Percentiles rank a stretch among this genome's conserved stretches.
These are phyloP conservation scores for Mortierella sp. DNA, from an alignment of 371 early-diverging fungal genomes.

Conservation along the genomic window DNA sequence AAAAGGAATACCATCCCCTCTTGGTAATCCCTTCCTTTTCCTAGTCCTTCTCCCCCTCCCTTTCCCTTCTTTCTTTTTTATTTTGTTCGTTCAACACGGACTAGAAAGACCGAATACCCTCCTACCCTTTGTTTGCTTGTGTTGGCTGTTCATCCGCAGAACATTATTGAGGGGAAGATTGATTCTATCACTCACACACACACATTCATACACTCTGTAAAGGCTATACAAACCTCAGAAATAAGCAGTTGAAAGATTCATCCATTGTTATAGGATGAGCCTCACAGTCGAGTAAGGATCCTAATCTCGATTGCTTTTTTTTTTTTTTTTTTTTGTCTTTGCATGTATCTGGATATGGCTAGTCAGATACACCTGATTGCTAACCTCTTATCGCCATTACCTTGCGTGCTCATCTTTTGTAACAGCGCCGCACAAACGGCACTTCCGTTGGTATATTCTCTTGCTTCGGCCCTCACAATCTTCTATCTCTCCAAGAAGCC, in stretches of 20 bases:
- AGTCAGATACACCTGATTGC: conserved; percentile 2
- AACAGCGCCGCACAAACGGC: conserved; percentile 9
- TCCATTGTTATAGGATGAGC: background rate
- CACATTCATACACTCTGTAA: background rate
- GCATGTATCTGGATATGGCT: background rate
- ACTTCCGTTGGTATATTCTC: conserved; percentile 25
- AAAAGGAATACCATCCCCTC: background rate
- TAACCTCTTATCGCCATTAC: background rate
- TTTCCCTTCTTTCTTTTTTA: background rate
- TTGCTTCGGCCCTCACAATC: conserved; percentile 26
- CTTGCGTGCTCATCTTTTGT: background rate
- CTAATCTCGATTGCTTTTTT: background rate
- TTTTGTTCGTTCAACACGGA: background rate
- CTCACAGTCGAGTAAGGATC: background rate
- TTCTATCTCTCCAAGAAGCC: conserved; percentile 36
- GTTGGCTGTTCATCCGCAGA: background rate
- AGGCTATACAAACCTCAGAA: background rate
- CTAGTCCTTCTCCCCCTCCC: background rate
- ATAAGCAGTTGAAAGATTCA: background rate
- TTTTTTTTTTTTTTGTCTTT: conserved; percentile 1
- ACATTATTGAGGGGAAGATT: background rate
- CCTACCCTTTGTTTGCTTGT: background rate
- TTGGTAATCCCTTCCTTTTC: background rate
- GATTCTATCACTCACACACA: background rate
- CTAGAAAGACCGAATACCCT: background rate